Percentiles rank a stretch among this genome's conserved stretches.
These are phyloP conservation scores for Limtongia smithiae DNA, from an alignment of 805 yeast species.

Conservation along the genomic window DNA sequence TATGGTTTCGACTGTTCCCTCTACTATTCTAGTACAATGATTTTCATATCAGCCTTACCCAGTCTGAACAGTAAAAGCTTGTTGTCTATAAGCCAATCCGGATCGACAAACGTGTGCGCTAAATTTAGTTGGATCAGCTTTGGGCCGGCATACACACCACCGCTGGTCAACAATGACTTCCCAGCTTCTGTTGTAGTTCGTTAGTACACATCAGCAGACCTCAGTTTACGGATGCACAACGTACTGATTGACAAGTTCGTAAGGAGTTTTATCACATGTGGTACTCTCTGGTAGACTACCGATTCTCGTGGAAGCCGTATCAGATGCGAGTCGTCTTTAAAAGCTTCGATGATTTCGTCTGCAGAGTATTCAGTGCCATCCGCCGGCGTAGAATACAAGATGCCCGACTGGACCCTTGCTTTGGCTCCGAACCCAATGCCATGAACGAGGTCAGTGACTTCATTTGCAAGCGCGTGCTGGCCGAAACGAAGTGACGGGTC, in stretches of 20 bases:
- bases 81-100: conserved; percentile 53
- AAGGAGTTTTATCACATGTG: conserved; percentile 46
- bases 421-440: conserved; percentile 72
- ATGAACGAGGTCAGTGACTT: conserved; percentile 82
- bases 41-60: conserved; percentile 57
- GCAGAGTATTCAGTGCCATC: conserved; percentile 40
- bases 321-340: conserved; percentile 57
- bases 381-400: conserved; percentile 59
- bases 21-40: conserved; percentile 10
- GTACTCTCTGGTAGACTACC: conserved; percentile 44
- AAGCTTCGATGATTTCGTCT: conserved; percentile 52
- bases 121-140: conserved; percentile 51
- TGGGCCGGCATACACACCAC: conserved; percentile 71
- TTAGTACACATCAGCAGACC: too few species aligned
- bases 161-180: conserved; percentile 40
- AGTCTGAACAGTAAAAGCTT: conserved; percentile 61
- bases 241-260: conserved; percentile 34
- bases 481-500: conserved; percentile 68
- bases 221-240: not conserved
- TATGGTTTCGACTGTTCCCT: too few species aligned
- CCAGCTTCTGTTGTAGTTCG: conserved; percentile 7
- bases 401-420: conserved; percentile 63
- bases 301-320: conserved; percentile 39
- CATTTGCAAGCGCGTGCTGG: conserved; percentile 74
- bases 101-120: conserved; percentile 49